Base-by-base conservation (phyloP, 768 basidiomycete genomes). In the Mycena vitilis region DNA sequence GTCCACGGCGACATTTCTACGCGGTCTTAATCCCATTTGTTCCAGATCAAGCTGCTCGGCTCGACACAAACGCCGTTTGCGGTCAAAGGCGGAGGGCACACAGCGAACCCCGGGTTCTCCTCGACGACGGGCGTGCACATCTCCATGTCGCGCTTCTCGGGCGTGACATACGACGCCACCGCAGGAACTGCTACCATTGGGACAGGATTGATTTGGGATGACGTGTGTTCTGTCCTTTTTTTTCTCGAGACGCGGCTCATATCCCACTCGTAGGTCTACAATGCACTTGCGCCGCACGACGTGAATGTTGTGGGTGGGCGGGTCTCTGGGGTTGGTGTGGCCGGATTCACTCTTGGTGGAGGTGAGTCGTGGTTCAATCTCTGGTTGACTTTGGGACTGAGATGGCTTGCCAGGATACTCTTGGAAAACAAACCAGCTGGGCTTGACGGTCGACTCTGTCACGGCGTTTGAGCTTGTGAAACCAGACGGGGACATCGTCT, bases 51-150 rank as follows among this genome's bases (percentile, higher is more conserved):
- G 61, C 84, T 88, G 45, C 63, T 90, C 3, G 84, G 80, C 3
- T 74, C 72, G 18, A 84, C 81, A 0, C 62, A 73, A 36, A 87
- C 85, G 1, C 82, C 87, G 1, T 90, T 91, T 66, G 89, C 88
- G 13, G 83, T 90, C 60, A 91, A 89, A 75, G 85, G 88, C n/a
- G 89, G 87, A 18, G 89, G 89, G 0, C 89, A 91, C 74, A 66
- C 85, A 0, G 71, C 81, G 3, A 89, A 89, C 71, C 84, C 81
- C 0, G 84, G 84, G 2, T 89, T 89, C 66, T 88, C 88, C 0
- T 90, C 90, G 0, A 90, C 89, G 0, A 68, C 74, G 1, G 89
- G 89, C 38, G 83, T 91, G 15, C 88, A 87, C 16, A 89, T 91
- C 10, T 77, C 86, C 10, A 85, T 90, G 87, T 75, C 67, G 45